Evolutionary conservation across 2,329 filamentous ascomycete genomes (phyloP).

Genomic region (Colletotrichum paranaense): DNA sequence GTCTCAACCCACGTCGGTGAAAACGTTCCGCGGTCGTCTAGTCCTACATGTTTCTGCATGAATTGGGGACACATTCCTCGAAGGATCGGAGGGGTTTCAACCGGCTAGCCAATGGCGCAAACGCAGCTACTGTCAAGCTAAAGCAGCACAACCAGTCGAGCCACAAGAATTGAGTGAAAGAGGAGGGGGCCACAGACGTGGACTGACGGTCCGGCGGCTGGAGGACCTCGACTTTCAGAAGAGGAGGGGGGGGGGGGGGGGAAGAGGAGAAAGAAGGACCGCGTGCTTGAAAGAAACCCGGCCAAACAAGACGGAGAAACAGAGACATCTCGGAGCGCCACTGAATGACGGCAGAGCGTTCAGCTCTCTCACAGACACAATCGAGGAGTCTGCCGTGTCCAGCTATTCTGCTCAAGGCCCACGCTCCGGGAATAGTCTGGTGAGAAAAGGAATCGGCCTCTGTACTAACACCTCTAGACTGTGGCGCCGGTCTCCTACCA

Average conservation of each 20-base stretch:
- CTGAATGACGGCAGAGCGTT: background rate
- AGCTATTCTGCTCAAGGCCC: constrained; percentile 5
- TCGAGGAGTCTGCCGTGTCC: background rate
- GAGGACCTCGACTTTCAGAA: background rate
- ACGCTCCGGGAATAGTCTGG: background rate
- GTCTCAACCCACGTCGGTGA: background rate
- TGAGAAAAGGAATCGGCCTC: background rate
- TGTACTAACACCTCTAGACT: background rate
- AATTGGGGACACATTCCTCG: background rate
- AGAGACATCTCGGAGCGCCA: constrained; percentile 14
- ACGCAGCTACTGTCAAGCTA: background rate
- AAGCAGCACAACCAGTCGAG: background rate
- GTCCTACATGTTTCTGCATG: background rate
- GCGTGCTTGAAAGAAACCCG: background rate
- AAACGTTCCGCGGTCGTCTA: background rate
- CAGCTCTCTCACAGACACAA: background rate
- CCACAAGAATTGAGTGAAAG: background rate
- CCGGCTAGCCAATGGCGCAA: background rate
- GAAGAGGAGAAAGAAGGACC: background rate
- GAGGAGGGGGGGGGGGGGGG: no score
- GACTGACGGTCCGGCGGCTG: background rate
- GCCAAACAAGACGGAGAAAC: background rate
- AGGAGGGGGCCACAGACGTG: background rate
- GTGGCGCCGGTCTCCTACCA: background rate
- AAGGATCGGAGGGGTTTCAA: background rate